A percentile compares a stretch with the other conserved stretches of the same genome.
These are phyloP conservation scores for Hymenoscyphus scutula DNA, from an alignment of 2,329 filamentous ascomycete species.

Conservation along the genomic window DNA sequence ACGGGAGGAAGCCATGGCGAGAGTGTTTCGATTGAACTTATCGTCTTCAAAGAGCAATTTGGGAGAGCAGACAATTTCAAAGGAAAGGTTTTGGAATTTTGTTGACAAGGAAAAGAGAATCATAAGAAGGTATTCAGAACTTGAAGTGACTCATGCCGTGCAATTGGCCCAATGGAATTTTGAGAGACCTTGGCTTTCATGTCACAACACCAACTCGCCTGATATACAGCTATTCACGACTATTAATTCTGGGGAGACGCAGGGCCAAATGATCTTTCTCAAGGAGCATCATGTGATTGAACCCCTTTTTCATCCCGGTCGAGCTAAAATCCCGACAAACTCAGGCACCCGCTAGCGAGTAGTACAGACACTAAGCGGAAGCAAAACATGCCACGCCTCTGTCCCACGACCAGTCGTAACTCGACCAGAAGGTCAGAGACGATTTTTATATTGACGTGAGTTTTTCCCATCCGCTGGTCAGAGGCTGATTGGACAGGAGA, in stretches of 20 bases:
- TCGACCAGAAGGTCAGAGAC: background rate
- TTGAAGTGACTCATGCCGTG: slow-evolving; percentile 1
- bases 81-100: too few species aligned
- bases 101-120: background rate
- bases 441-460: background rate
- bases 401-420: background rate
- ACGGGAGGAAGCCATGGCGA: slow-evolving; percentile 10
- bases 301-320: background rate
- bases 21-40: background rate
- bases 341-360: background rate
- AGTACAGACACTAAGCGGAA: background rate
- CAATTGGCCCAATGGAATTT: background rate
- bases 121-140: background rate
- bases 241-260: too few species aligned
- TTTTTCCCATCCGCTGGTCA: background rate
- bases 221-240: background rate
- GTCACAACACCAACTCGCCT: background rate
- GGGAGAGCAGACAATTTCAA: background rate
- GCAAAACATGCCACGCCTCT: background rate
- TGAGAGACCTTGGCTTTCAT: background rate
- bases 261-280: too few species aligned
- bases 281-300: background rate
- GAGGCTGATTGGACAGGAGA: background rate
- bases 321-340: too few species aligned
- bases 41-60: background rate